Evolutionary conservation across 805 yeast species (phyloP).

Genomic region (Candida vartiovaarae): DNA sequence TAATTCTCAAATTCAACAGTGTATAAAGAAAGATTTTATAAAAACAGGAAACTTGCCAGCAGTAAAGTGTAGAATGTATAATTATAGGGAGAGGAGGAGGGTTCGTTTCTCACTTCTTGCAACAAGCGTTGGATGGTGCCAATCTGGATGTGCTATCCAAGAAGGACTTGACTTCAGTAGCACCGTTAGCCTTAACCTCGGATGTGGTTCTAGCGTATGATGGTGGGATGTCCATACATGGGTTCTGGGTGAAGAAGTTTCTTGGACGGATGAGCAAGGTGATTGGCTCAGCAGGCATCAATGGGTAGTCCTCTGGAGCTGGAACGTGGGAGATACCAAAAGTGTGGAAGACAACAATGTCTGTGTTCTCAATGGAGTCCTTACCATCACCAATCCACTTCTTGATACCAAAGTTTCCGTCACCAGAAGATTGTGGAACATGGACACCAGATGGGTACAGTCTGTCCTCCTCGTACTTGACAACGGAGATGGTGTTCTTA

Average conservation of each 20-base stretch:
- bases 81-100: too few species aligned
- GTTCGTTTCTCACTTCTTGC: constrained; percentile 16
- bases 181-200: constrained; percentile 29
- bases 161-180: constrained; percentile 33
- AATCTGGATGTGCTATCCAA: constrained; percentile 44
- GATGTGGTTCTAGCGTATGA: constrained; percentile 45
- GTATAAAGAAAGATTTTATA: too few species aligned
- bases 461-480: constrained; percentile 67
- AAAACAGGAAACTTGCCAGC: too few species aligned
- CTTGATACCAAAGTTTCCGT: constrained; percentile 58
- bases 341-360: constrained; percentile 71
- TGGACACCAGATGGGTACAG: constrained; percentile 77
- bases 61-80: too few species aligned
- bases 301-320: constrained; percentile 84
- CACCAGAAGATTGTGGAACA: constrained; percentile 70
- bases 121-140: constrained; percentile 33
- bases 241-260: constrained; percentile 71
- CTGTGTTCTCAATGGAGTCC: constrained; percentile 56
- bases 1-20: background rate
- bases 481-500: constrained; percentile 54
- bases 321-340: constrained; percentile 85
- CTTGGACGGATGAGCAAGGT: constrained; percentile 70
- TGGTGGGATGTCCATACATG: constrained; percentile 69
- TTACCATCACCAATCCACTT: constrained; percentile 61
- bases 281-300: constrained; percentile 83